These are phyloP conservation scores for Dinochytrium kinnereticum DNA, from an alignment of 371 early-diverging fungal species.

Conservation along the genomic window DNA sequence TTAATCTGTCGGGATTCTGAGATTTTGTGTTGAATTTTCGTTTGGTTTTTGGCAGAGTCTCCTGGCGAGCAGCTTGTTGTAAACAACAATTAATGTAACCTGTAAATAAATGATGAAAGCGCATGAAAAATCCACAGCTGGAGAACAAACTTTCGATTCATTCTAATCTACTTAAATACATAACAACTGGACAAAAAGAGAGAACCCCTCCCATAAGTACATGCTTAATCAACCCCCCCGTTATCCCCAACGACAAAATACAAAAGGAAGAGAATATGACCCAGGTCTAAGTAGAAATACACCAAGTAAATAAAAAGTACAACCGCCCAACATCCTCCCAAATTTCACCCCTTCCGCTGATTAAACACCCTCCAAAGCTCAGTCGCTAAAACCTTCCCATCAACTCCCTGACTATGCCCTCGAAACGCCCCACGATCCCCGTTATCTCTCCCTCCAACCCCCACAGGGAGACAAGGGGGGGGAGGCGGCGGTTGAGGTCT, in stretches of 20 bases:
- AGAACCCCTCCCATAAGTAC: too few relatives aligned
- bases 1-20: not conserved
- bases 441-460: not conserved
- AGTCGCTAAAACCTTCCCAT: constrained; percentile 15
- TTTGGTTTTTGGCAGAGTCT: not conserved
- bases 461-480: not conserved
- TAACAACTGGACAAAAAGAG: too few relatives aligned
- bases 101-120: too few relatives aligned
- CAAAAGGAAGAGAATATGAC: too few relatives aligned
- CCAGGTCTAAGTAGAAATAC: not conserved
- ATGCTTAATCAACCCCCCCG: too few relatives aligned
- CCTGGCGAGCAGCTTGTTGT: not conserved
- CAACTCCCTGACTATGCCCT: constrained; percentile 15
- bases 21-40: not conserved
- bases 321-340: not conserved
- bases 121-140: too few relatives aligned
- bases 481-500: too few relatives aligned
- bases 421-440: not conserved
- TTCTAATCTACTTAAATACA: too few relatives aligned
- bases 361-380: constrained; percentile 19
- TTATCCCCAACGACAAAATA: too few relatives aligned
- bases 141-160: too few relatives aligned
- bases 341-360: constrained; percentile 8
- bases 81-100: too few relatives aligned
- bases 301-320: not conserved